These are phyloP conservation scores for Ordospora pajunii DNA, from an alignment of 371 early-diverging fungal species.

Conservation along the genomic window DNA sequence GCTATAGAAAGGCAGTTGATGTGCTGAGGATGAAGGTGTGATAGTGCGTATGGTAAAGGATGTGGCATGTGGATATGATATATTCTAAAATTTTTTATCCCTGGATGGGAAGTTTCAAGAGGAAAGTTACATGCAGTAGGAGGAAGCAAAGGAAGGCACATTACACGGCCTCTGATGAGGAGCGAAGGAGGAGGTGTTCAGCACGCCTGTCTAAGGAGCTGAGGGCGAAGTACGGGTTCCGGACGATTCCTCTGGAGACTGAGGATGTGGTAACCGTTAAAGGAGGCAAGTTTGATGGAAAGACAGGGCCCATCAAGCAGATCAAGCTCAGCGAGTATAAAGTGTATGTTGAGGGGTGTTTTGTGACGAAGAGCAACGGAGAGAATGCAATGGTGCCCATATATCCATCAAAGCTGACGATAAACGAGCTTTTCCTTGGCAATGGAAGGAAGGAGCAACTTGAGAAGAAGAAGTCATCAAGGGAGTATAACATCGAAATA, in stretches of 20 bases:
- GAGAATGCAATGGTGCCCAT: slow-evolving; percentile 42
- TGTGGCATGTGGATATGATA: background rate
- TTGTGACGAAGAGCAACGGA: slow-evolving; percentile 51
- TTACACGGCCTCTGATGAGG: slow-evolving; percentile 49
- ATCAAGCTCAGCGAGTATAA: slow-evolving; percentile 49
- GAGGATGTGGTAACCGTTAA: slow-evolving; percentile 56
- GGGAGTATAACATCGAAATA: slow-evolving; percentile 24
- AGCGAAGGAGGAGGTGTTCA: slow-evolving; percentile 54
- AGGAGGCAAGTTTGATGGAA: slow-evolving; percentile 54
- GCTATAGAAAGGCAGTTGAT: background rate
- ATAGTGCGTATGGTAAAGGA: slow-evolving; percentile 68
- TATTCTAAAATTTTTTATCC: slow-evolving; percentile 39
- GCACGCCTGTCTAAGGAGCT: slow-evolving; percentile 55
- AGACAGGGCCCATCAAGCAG: slow-evolving; percentile 51
- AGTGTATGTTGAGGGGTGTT: slow-evolving; percentile 56
- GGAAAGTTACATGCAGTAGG: slow-evolving; percentile 50
- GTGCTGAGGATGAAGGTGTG: background rate
- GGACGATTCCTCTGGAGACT: slow-evolving; percentile 49
- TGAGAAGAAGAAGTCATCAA: slow-evolving; percentile 42
- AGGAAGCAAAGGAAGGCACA: slow-evolving; percentile 60
- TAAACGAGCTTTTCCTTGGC: slow-evolving; percentile 53
- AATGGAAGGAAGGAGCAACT: slow-evolving; percentile 48
- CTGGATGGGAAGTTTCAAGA: slow-evolving; percentile 64
- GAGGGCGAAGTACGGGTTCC: slow-evolving; percentile 51
- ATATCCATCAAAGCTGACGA: slow-evolving; percentile 56